A percentile compares a stretch with the other conserved stretches of the same genome.
Evolutionary conservation across 2,329 filamentous ascomycete species (phyloP).

Genomic region (Colletotrichum sp.): DNA sequence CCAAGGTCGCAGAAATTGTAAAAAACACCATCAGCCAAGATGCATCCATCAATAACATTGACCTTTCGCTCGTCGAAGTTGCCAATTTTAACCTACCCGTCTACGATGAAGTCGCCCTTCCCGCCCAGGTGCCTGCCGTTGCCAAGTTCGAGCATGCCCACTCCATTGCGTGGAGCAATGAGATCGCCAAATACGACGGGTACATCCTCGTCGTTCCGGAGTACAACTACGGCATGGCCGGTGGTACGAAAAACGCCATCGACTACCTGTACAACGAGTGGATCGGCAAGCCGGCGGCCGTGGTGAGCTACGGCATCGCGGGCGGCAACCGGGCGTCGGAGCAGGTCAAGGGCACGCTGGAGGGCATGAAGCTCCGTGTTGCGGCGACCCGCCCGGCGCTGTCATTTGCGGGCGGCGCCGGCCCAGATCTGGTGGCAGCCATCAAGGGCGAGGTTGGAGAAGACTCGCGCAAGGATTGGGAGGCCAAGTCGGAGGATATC

Average conservation of each 20-base stretch:
- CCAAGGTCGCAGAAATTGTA: constrained; percentile 37
- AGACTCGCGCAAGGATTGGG: constrained; percentile 26
- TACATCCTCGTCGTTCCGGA: constrained; percentile 52
- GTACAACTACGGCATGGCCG: constrained; percentile 62
- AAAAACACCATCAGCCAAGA: constrained; percentile 28
- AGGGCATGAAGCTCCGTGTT: constrained; percentile 33
- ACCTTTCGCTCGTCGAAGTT: constrained; percentile 38
- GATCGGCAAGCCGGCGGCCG: constrained; percentile 55
- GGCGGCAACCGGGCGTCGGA: constrained; percentile 39
- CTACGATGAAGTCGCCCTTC: constrained; percentile 46
- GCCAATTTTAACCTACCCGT: constrained; percentile 46
- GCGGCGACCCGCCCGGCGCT: constrained; percentile 34
- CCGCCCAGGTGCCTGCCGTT: constrained; percentile 38
- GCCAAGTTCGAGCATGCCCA: constrained; percentile 43
- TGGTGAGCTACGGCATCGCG: constrained; percentile 59
- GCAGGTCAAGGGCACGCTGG: constrained; percentile 27
- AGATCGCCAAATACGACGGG: constrained; percentile 44
- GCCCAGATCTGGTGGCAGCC: constrained; percentile 23
- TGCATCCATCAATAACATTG: constrained; percentile 21
- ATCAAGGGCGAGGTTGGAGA: constrained; percentile 27
- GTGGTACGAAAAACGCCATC: constrained; percentile 64
- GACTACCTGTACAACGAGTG: constrained; percentile 66
- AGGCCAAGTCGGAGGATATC: constrained; percentile 19
- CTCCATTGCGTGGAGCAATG: constrained; percentile 47
- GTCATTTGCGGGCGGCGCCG: constrained; percentile 26